Conservation (phyloP, 805 yeast species). For the Pachysolen tannophilus region DNA sequence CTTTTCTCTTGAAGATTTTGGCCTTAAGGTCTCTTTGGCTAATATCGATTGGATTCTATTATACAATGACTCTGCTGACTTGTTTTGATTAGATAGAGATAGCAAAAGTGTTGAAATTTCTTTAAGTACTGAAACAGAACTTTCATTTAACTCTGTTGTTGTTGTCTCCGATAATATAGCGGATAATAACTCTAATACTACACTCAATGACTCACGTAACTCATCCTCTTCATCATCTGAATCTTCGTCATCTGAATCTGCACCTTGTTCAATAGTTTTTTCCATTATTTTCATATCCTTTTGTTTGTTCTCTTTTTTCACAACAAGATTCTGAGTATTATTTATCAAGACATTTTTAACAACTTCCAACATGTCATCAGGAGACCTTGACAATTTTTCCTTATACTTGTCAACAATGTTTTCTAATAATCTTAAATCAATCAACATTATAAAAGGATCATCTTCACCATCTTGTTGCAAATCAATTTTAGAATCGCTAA, state of each 20-base stretch:
- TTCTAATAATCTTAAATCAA: conserved; percentile 62
- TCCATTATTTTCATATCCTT: conserved; percentile 1
- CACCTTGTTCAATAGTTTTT: conserved; percentile 12
- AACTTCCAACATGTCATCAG: conserved; percentile 47
- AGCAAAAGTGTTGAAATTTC: conserved; percentile 11
- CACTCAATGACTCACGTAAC: conserved; percentile 21
- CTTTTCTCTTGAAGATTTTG: conserved; percentile 16
- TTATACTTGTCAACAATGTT: conserved; percentile 49
- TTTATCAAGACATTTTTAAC: conserved; percentile 32
- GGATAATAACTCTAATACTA: conserved; percentile 29
- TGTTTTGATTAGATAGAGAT: conserved; percentile 1
- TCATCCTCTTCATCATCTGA: conserved; percentile 23
- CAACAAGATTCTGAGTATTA: conserved; percentile 21
- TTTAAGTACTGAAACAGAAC: conserved; percentile 8
- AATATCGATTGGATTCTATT: conserved; percentile 23
- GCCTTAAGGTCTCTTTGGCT: conserved; percentile 18
- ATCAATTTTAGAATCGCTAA: conserved; percentile 10
- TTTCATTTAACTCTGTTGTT: background rate
- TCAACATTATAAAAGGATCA: conserved; percentile 46
- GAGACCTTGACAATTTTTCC: conserved; percentile 45
- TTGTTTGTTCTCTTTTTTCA: conserved; percentile 1
- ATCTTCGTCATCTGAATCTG: conserved; percentile 31
- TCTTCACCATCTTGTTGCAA: conserved; percentile 21
- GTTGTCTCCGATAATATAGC: conserved; percentile 26
- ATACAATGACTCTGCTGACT: conserved; percentile 20